Percentiles rank a stretch among this genome's conserved stretches.
Conservation (phyloP, 495 filamentous ascomycete genomes). For the Pyrenula aspistea region DNA sequence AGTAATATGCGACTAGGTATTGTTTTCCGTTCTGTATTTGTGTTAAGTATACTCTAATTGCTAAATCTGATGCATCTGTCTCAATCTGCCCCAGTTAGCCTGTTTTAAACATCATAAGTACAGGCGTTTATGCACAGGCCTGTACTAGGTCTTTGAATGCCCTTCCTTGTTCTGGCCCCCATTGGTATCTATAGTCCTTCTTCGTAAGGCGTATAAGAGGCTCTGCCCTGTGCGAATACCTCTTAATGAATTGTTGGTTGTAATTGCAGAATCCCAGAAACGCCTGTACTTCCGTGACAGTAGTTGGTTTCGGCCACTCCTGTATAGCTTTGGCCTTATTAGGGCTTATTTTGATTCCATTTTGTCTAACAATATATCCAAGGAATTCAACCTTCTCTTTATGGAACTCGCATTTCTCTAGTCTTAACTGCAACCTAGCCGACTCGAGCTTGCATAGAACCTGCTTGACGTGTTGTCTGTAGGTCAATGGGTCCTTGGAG, state of each 20-base stretch:
- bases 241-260: constrained; percentile 10
- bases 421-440: constrained; percentile 10
- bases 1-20: constrained; percentile 7
- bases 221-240: constrained; percentile 4
- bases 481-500: constrained; percentile 6
- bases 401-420: constrained; percentile 21
- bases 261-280: constrained; percentile 11
- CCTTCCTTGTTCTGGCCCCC: constrained; percentile 2
- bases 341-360: constrained; percentile 16
- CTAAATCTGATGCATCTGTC: constrained; percentile 6
- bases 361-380: constrained; percentile 14
- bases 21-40: constrained; percentile 5
- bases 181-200: constrained; percentile 6
- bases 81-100: constrained; percentile 5
- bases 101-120: constrained; percentile 6
- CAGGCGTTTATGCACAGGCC: constrained; percentile 1
- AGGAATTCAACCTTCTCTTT: constrained; percentile 16
- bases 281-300: constrained; percentile 8
- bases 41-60: constrained; percentile 5
- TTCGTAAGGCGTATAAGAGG: constrained; percentile 5
- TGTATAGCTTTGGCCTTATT: constrained; percentile 10
- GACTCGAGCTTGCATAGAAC: constrained; percentile 4
- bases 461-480: constrained; percentile 6
- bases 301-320: constrained; percentile 2
- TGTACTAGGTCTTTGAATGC: constrained; percentile 7